These are phyloP conservation scores for Arthrobotrys musiformis DNA, from an alignment of 2,329 filamentous ascomycete species.

Conservation along the genomic window DNA sequence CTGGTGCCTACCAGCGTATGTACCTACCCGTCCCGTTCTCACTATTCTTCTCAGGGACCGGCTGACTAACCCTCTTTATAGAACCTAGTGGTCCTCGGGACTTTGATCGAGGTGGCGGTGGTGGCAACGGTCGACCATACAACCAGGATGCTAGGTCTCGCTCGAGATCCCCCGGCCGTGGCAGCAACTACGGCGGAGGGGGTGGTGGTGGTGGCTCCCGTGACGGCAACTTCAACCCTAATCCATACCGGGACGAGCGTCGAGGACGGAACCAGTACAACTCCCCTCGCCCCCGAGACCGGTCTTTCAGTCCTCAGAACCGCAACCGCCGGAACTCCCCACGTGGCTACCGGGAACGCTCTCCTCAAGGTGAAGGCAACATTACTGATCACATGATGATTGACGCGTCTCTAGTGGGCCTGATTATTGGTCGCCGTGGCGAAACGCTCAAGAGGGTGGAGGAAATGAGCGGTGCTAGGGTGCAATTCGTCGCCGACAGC, in stretches of 20 bases:
- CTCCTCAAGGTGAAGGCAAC: conserved; percentile 72
- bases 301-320: conserved; percentile 72
- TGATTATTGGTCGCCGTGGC: conserved; percentile 90
- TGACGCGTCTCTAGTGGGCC: conserved; percentile 84
- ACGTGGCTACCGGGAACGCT: conserved; percentile 68
- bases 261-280: conserved; percentile 69
- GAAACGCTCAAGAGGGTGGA: conserved; percentile 90
- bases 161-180: conserved; percentile 78
- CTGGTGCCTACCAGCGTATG: conserved; percentile 39
- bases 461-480: conserved; percentile 80
- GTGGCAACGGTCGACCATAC: conserved; percentile 65
- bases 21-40: not conserved
- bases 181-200: conserved; percentile 72
- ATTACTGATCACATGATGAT: conserved; percentile 85
- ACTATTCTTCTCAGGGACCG: conserved; percentile 56
- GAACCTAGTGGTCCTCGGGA: conserved; percentile 33
- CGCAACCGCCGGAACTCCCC: conserved; percentile 54
- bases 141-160: conserved; percentile 68
- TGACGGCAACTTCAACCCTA: conserved; percentile 61
- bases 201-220: conserved; percentile 61
- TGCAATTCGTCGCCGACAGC: conserved; percentile 85
- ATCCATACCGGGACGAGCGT: conserved; percentile 86
- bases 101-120: conserved; percentile 31
- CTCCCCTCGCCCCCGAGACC: conserved; percentile 71
- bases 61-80: conserved; percentile 57